Evolutionary conservation across 805 yeast genomes (phyloP), one percentile per base, ranked within the genome.

Genomic region (Wickerhamiella sergipiensis): DNA sequence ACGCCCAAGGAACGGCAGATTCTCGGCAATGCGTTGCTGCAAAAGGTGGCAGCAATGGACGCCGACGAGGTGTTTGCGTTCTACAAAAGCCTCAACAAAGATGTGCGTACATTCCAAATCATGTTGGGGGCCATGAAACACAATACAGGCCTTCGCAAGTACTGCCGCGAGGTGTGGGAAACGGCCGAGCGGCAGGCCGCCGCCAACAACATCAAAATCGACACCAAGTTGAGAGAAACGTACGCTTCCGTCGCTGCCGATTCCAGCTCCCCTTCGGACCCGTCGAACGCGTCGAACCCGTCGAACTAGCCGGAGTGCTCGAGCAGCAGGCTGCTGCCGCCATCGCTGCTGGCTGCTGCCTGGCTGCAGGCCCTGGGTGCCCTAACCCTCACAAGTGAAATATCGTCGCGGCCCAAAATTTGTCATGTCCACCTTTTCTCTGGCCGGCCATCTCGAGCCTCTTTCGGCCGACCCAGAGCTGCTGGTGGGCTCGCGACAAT

Each of bases 31-130:
- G 47, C 53, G 8, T 52, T 59, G 26, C 53, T 59, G 24, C 42
- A 47, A 13, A 24, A 46, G 18, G 51, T 54, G 2, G 51, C 53
- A 0, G n/a, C 46, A 9, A 33, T 36, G 10, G 50, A 52, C 17
- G 46, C 56, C 1, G 55, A 50, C 31, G 57, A 55, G n/a, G 49
- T 57, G 2, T 55, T 45, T 42, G 55, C 50, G 10, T 57, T 59
- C 31, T 59, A 57, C 53, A 50, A 50, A 43, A 48, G 50, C 38
- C 50, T 59, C 13, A 53, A 52, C 47, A 59, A 59, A 48, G 62
- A 59, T 26, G 48, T 59, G 9, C 43, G 53, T n/a, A 57, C 61
- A 3, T 57, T 56, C 51, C 63, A 59, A 39, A 47, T 52, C n/a
- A 56, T 59, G 54, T 48, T 59, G 6, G 57, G 55, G 1, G 61